Evolutionary conservation across 257 asterid species (phyloP).

Genomic region (Osmanthus fragrans): DNA sequence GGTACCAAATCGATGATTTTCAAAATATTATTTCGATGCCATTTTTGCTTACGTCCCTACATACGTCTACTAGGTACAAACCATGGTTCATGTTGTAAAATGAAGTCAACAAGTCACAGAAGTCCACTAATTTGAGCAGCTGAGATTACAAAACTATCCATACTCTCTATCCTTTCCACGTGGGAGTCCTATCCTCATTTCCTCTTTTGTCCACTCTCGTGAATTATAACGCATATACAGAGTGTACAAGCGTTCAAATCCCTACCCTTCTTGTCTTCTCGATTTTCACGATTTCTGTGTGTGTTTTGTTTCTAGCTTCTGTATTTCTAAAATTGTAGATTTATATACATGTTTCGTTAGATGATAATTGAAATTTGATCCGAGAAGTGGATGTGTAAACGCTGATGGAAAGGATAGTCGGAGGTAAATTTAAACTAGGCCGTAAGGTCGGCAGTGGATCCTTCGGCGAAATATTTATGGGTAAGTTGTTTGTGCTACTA

Average conservation of each 20-base stretch:
- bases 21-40: too few relatives aligned
- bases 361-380: constrained; percentile 46
- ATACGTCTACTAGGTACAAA: too few relatives aligned
- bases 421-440: constrained; percentile 91
- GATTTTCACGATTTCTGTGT: constrained; percentile 15
- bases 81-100: too few relatives aligned
- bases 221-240: constrained; percentile 21
- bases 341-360: constrained; percentile 26
- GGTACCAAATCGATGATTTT: too few relatives aligned
- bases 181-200: constrained; percentile 30
- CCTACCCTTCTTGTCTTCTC: constrained; percentile 20
- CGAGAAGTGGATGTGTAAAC: constrained; percentile 26
- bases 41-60: too few relatives aligned
- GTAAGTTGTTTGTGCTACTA: constrained; percentile 36
- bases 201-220: constrained; percentile 40
- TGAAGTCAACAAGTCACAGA: too few relatives aligned
- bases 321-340: neutral
- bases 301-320: neutral
- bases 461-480: constrained; percentile 86
- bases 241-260: constrained; percentile 42
- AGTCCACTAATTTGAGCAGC: neutral
- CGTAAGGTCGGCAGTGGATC: constrained; percentile 99
- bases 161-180: constrained; percentile 29
- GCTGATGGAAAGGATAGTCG: constrained; percentile 73
- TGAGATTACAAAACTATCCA: constrained; percentile 34